These are phyloP conservation scores for Soucietia sequanensis DNA, from an alignment of 805 yeast genomes.

Conservation along the genomic window DNA sequence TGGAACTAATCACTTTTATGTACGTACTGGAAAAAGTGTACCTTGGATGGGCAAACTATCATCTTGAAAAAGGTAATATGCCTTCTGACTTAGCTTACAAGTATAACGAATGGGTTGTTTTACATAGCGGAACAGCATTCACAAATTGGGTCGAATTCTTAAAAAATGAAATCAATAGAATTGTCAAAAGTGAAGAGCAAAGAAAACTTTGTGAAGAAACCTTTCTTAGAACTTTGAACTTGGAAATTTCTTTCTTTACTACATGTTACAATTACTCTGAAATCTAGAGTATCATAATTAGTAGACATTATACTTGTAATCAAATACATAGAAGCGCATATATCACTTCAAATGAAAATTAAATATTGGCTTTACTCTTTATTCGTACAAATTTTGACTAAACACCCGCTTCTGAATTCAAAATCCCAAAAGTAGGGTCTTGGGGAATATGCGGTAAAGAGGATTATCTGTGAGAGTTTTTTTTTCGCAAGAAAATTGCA, in stretches of 20 bases:
- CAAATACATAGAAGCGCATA: too few relatives aligned
- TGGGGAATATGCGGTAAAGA: too few relatives aligned
- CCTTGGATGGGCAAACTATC: slow-evolving; percentile 50
- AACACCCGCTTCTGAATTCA: too few relatives aligned
- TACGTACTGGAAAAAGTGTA: slow-evolving; percentile 52
- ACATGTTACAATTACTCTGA: slow-evolving; percentile 37
- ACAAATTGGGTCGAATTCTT: slow-evolving; percentile 49
- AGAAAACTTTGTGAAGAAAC: slow-evolving; percentile 13
- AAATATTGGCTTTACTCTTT: too few relatives aligned
- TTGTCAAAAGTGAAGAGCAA: slow-evolving; percentile 22
- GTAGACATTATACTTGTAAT: too few relatives aligned
- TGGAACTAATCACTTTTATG: slow-evolving; percentile 41
- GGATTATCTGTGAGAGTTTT: too few relatives aligned
- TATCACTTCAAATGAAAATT: too few relatives aligned
- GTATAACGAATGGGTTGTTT: slow-evolving; percentile 49
- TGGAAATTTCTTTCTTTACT: slow-evolving; percentile 48
- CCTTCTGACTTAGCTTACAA: slow-evolving; percentile 39
- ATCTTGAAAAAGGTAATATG: slow-evolving; percentile 13
- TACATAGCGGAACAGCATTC: slow-evolving; percentile 51
- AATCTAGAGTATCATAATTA: too few relatives aligned
- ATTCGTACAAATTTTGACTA: too few relatives aligned
- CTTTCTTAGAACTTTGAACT: slow-evolving; percentile 34
- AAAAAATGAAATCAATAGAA: slow-evolving; percentile 41
- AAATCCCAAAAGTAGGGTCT: too few relatives aligned
- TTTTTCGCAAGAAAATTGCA: too few relatives aligned